These are phyloP conservation scores for Endoconidiophora laricicola DNA, from an alignment of 2,329 filamentous ascomycete species.

Conservation along the genomic window DNA sequence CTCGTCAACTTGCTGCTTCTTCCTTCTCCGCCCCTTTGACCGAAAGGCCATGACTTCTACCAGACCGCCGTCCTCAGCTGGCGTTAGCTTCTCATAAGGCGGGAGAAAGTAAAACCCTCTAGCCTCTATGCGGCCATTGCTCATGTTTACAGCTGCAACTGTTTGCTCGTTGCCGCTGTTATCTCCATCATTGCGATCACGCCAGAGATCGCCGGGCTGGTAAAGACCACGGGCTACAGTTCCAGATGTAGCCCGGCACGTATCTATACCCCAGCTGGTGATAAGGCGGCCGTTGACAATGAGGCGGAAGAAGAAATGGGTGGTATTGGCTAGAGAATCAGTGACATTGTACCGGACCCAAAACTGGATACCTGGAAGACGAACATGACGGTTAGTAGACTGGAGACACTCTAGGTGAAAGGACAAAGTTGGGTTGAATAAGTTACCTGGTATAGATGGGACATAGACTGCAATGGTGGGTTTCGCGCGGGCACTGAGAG, in stretches of 20 bases:
- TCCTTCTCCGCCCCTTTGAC: slow-evolving; percentile 29
- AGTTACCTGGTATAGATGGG: slow-evolving; percentile 34
- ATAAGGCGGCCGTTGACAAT: slow-evolving; percentile 35
- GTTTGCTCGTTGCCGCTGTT: not conserved
- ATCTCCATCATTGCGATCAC: slow-evolving; percentile 23
- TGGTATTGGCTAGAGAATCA: slow-evolving; percentile 19
- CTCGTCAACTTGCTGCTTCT: slow-evolving; percentile 24
- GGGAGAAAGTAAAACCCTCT: slow-evolving; percentile 34
- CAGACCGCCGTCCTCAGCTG: slow-evolving; percentile 36
- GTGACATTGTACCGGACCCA: slow-evolving; percentile 31
- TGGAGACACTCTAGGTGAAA: not conserved
- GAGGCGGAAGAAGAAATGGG: slow-evolving; percentile 37
- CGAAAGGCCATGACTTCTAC: slow-evolving; percentile 38
- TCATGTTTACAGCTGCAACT: slow-evolving; percentile 10
- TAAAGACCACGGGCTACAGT: slow-evolving; percentile 32
- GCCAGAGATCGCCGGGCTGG: slow-evolving; percentile 27
- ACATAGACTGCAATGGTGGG: slow-evolving; percentile 38
- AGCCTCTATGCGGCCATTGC: slow-evolving; percentile 27
- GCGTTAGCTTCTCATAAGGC: slow-evolving; percentile 21
- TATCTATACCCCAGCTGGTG: slow-evolving; percentile 35
- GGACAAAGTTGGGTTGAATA: not conserved
- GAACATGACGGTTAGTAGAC: not conserved
- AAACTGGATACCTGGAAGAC: slow-evolving; percentile 31
- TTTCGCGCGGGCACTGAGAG: slow-evolving; percentile 14
- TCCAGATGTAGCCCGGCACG: slow-evolving; percentile 21